Base-by-base conservation (phyloP, 495 filamentous ascomycete species). In the Hypoxylon rickii region DNA sequence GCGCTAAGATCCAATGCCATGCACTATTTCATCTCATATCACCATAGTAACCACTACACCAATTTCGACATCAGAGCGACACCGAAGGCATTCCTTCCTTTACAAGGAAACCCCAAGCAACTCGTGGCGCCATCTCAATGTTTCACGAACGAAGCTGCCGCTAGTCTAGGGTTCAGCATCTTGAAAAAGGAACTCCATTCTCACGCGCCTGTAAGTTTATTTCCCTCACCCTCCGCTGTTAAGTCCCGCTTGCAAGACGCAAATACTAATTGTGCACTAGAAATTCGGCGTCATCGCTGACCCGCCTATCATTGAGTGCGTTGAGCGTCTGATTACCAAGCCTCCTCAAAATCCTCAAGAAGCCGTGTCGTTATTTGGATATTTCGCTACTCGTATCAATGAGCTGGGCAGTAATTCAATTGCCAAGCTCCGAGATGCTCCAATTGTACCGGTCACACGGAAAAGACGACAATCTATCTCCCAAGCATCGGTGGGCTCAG, bases 231-330 rank as follows among this genome's bases (percentile, higher is more conserved):
- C 2, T 3, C 19, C 19, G 1, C n/a, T n/a, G 19, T 31, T 22
- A 20, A 19, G 31, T 29, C 21, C 0, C 26, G 19, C 16, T n/a
- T 38, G 55, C 21, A 15, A 17, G n/a, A 31, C 16, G 24, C 26
- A 16, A 18, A 22, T 3, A 24, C 53, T 58, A 44, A 63, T 10
- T n/a, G 12, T 22, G n/a, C 13, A 22, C 11, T 32, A 73, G 37
- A 96, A 90, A 64, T 88, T 98, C 63, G 91, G 92, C 1, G 92
- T 98, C 2, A 79, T 77, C 19, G 64, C 79, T 16, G 89, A 97
- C 70, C 94, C 94, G 0, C 83, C 84, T 0, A 85, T 98, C 50
- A 70, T 74, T 1, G 83, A 87, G 18, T 95, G 90, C 58, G 79
- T 92, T 7, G 81, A 87, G 18, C 75, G 74, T 34, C 77, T 97